phyloP scores from a whole-genome alignment of 148 eudicot genomes.

The Chenopodium quinoa region DNA sequence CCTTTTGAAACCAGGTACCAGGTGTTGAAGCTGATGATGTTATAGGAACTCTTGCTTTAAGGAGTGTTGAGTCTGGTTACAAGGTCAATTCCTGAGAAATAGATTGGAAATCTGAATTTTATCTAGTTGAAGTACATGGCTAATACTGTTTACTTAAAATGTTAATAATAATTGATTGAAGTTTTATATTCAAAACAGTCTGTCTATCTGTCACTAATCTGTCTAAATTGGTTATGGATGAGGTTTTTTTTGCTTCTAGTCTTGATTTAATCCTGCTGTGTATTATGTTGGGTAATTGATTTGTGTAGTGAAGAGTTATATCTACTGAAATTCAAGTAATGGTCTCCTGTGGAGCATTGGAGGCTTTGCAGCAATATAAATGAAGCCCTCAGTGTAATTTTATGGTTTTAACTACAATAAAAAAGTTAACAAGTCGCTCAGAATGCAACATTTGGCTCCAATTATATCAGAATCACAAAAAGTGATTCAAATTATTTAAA shows the following conservation, averaged over 20 bases:
- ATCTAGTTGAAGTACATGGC: background rate
- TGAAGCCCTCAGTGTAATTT: background rate
- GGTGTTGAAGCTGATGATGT: constrained; percentile 99
- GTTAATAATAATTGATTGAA: background rate
- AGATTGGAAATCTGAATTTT: background rate
- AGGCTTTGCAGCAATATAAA: background rate
- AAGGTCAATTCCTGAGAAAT: constrained; percentile 47
- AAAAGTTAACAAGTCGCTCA: background rate
- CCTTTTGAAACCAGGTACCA: constrained; percentile 62
- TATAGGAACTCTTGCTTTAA: constrained; percentile 87
- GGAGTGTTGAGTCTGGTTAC: constrained; percentile 80
- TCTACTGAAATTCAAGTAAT: background rate
- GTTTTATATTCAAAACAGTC: background rate
- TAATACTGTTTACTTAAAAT: too few relatives aligned
- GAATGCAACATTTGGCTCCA: background rate
- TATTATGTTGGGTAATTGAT: background rate
- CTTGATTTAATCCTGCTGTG: background rate
- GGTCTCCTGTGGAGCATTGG: background rate
- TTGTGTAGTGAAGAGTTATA: background rate
- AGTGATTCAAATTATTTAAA: background rate
- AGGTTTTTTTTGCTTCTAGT: too few relatives aligned
- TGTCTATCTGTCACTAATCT: background rate
- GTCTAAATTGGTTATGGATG: background rate
- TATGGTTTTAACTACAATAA: background rate
- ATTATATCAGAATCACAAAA: background rate